A percentile compares a stretch with the other conserved stretches of the same genome.
These are phyloP conservation scores for Cystoderma amianthinum DNA, from an alignment of 768 basidiomycete genomes.

Conservation along the genomic window DNA sequence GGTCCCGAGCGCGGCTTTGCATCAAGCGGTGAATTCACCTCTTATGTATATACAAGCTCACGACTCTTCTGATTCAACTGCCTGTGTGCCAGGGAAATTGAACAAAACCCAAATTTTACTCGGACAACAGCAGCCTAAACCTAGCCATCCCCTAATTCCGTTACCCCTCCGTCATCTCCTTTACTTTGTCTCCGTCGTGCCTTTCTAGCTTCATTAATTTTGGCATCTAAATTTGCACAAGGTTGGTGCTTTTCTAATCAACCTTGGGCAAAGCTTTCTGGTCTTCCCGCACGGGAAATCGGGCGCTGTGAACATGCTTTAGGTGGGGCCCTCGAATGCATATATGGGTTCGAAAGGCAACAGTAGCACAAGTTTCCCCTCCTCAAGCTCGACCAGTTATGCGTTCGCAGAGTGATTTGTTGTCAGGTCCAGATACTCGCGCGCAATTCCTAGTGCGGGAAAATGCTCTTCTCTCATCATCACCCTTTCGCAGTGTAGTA, in stretches of 20 bases:
- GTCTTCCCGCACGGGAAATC: slow-evolving; percentile 79
- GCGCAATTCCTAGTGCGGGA: slow-evolving; percentile 16
- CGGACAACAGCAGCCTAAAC: background rate
- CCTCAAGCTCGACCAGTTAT: slow-evolving; percentile 28
- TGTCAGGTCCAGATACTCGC: slow-evolving; percentile 8
- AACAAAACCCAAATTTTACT: background rate
- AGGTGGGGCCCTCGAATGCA: slow-evolving; percentile 81
- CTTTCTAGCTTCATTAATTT: slow-evolving; percentile 82
- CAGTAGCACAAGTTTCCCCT: slow-evolving; percentile 15
- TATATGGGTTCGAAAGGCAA: slow-evolving; percentile 83
- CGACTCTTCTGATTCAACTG: background rate
- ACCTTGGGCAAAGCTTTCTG: slow-evolving; percentile 93
- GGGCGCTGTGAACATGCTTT: slow-evolving; percentile 85
- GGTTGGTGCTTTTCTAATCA: slow-evolving; percentile 91
- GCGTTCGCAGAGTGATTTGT: slow-evolving; percentile 46
- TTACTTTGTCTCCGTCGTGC: slow-evolving; percentile 84
- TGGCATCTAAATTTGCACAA: slow-evolving; percentile 90
- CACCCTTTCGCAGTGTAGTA: too few relatives aligned
- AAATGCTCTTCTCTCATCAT: too few relatives aligned
- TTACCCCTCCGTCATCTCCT: slow-evolving; percentile 58
- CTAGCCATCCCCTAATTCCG: slow-evolving; percentile 11
- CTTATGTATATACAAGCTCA: background rate
- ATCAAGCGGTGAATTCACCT: slow-evolving; percentile 1
- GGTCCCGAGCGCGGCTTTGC: slow-evolving; percentile 11
- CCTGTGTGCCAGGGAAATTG: background rate